phyloP scores from a whole-genome alignment of 805 yeast genomes.

The Ogataea henricii region DNA sequence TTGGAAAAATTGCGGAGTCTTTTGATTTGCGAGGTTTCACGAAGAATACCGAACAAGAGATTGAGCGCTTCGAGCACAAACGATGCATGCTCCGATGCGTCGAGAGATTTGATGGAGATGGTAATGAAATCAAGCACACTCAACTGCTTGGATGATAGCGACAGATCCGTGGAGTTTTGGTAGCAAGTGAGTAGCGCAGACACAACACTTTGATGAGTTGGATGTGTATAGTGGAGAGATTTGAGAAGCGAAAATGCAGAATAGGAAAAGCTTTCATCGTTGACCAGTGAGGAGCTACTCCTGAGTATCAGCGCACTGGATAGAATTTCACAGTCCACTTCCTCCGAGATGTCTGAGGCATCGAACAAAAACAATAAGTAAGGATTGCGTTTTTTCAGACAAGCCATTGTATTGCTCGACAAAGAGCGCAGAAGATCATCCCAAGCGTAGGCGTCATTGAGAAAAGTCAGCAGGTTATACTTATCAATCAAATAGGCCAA shows the following conservation, averaged over 20 bases:
- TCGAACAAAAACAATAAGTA: background rate
- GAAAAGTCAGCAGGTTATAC: constrained; percentile 3
- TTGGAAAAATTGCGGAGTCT: constrained; percentile 50
- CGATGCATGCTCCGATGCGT: constrained; percentile 2
- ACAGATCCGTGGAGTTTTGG: background rate
- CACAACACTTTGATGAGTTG: constrained; percentile 10
- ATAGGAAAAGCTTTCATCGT: background rate
- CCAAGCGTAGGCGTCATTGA: constrained; percentile 8
- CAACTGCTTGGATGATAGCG: constrained; percentile 4
- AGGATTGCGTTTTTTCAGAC: background rate
- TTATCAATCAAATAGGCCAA: constrained; percentile 4
- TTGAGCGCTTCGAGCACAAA: constrained; percentile 12
- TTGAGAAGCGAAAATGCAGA: background rate
- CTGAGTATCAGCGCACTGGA: background rate
- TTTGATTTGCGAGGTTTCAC: constrained; percentile 33
- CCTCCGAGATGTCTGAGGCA: background rate
- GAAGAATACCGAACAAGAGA: constrained; percentile 21
- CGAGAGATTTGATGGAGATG: constrained; percentile 19
- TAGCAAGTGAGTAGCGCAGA: constrained; percentile 12
- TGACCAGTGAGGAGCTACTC: background rate
- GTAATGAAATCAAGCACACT: constrained; percentile 26
- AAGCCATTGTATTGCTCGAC: too few species aligned
- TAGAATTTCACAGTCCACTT: background rate
- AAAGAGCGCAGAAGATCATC: background rate
- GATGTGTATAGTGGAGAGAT: background rate